These are phyloP conservation scores for Apophysomyces elegans DNA, from an alignment of 371 early-diverging fungal genomes.

Conservation along the genomic window DNA sequence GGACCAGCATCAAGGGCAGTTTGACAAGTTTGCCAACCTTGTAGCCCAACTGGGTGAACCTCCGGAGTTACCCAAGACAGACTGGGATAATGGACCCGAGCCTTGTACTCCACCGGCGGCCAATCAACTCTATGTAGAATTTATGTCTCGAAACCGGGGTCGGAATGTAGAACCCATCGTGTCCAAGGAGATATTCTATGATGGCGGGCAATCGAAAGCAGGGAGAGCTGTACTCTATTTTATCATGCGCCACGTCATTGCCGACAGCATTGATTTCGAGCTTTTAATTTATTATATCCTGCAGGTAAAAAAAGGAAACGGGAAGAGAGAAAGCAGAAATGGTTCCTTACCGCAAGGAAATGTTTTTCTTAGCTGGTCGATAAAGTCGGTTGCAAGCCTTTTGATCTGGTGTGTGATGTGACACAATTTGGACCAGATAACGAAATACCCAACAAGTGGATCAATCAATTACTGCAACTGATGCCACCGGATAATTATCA, in stretches of 20 bases:
- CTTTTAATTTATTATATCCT: conserved; percentile 74
- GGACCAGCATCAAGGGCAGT: conserved; percentile 51
- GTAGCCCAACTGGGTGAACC: conserved; percentile 88
- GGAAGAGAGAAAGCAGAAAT: not conserved
- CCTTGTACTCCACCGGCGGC: conserved; percentile 55
- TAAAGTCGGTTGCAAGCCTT: conserved; percentile 61
- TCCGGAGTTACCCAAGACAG: conserved; percentile 44
- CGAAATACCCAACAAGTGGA: conserved; percentile 81
- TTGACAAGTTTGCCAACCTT: conserved; percentile 80
- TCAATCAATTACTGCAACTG: conserved; percentile 74
- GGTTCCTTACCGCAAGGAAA: not conserved
- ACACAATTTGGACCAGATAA: conserved; percentile 83
- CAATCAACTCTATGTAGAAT: conserved; percentile 74
- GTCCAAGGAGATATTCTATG: conserved; percentile 77
- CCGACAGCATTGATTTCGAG: conserved; percentile 85
- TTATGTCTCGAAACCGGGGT: conserved; percentile 78
- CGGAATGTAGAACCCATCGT: conserved; percentile 67
- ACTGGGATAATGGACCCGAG: conserved; percentile 47
- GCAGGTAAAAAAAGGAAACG: conserved; percentile 49
- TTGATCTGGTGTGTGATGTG: conserved; percentile 83
- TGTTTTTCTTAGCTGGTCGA: conserved; percentile 52
- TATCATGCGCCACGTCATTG: conserved; percentile 76
- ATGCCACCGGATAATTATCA: conserved; percentile 66
- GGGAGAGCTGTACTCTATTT: conserved; percentile 84
- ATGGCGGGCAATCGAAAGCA: conserved; percentile 79